Percentiles rank a stretch among this genome's conserved stretches.
Evolutionary conservation across 129 eudicot species (phyloP).

Genomic region (Centaurea solstitialis): DNA sequence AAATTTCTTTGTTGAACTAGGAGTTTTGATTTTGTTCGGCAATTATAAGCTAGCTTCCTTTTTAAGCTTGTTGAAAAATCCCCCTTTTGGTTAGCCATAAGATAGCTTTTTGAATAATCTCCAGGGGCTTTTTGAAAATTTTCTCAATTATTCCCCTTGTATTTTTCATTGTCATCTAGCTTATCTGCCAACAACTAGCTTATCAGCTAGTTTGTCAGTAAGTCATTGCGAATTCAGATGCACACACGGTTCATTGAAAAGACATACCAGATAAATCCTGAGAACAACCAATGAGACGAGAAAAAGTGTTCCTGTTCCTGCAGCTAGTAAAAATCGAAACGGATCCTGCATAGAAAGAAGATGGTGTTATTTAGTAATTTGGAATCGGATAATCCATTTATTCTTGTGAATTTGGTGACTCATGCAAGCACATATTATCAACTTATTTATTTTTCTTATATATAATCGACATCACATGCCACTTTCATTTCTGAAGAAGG

Average conservation of each 20-base stretch:
- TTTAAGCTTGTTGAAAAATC: not conserved
- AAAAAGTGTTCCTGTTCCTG: slow-evolving; percentile 93
- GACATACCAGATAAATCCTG: slow-evolving; percentile 83
- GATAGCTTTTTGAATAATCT: not conserved
- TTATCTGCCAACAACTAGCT: not conserved
- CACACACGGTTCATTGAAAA: not conserved
- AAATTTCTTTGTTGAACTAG: not conserved
- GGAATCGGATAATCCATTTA: slow-evolving; percentile 1
- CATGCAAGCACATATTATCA: not conserved
- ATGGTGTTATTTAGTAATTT: slow-evolving; percentile 9
- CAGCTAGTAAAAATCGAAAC: slow-evolving; percentile 74
- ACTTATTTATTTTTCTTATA: not conserved
- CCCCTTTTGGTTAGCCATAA: not conserved
- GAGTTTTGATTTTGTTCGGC: not conserved
- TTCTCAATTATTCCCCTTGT: not conserved
- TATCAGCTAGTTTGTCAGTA: not conserved
- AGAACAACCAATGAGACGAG: slow-evolving; percentile 84
- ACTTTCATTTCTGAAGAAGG: not conserved
- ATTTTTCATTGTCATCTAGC: not conserved
- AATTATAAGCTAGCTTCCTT: not conserved
- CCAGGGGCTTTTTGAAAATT: not conserved
- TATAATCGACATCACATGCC: not conserved
- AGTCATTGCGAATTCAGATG: not conserved
- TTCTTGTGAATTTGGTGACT: not conserved
- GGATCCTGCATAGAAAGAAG: slow-evolving; percentile 73